Evolutionary conservation across 2,329 filamentous ascomycete species (phyloP).

Genomic region (Cladophialophora exuberans): DNA sequence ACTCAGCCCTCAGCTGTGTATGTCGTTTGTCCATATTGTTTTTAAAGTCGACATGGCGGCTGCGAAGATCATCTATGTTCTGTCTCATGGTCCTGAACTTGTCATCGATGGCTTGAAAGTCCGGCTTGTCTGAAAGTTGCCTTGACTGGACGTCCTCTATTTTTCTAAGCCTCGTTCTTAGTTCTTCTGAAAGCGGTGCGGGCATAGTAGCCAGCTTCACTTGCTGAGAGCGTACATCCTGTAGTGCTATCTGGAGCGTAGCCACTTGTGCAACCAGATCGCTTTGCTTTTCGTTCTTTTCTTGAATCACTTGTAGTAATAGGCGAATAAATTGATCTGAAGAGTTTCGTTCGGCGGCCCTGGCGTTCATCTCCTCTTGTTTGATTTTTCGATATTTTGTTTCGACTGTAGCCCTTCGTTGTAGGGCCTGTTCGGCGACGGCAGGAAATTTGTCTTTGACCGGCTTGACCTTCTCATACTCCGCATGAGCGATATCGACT

Average conservation of each 20-base stretch:
- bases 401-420: conserved; percentile 8
- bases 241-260: background rate
- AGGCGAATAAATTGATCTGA: conserved; percentile 5
- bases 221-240: conserved; percentile 8
- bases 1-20: too few species aligned
- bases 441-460: conserved; percentile 10
- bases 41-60: too few species aligned
- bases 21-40: too few species aligned
- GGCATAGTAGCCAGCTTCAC: background rate
- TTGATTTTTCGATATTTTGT: background rate
- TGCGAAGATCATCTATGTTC: background rate
- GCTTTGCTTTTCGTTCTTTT: background rate
- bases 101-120: background rate
- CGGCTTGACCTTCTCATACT: conserved; percentile 11
- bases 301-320: background rate
- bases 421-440: conserved; percentile 15
- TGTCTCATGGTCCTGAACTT: background rate
- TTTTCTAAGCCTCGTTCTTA: background rate
- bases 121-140: conserved; percentile 1
- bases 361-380: background rate
- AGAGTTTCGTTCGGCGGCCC: background rate
- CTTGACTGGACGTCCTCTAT: background rate
- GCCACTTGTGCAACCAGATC: background rate
- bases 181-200: background rate
- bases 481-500: background rate